A percentile compares a stretch with the other conserved stretches of the same genome.
These are phyloP conservation scores for Penicillium flavigenum DNA, from an alignment of 495 filamentous ascomycete species.

Conservation along the genomic window DNA sequence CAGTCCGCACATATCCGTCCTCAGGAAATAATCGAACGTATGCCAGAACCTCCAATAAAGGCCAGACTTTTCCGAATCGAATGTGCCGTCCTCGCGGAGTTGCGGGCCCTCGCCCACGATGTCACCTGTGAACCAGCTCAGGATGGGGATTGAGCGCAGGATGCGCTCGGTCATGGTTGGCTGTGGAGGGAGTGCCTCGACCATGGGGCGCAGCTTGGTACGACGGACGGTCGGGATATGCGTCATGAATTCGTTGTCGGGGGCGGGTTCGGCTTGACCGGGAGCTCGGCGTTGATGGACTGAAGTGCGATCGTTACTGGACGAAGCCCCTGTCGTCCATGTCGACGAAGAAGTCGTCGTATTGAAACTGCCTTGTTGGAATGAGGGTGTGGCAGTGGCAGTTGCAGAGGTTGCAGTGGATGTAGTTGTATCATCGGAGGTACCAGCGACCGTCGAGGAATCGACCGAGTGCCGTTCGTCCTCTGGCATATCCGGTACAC, in stretches of 20 bases:
- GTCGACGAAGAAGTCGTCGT: slow-evolving; percentile 6
- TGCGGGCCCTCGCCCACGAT: slow-evolving; percentile 79
- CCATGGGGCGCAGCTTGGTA: slow-evolving; percentile 48
- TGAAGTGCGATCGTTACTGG: slow-evolving; percentile 42
- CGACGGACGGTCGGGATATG: slow-evolving; percentile 53
- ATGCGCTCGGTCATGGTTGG: slow-evolving; percentile 59
- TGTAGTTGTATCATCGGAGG: slow-evolving; percentile 60
- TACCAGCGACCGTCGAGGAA: slow-evolving; percentile 32
- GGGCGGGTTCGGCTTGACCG: slow-evolving; percentile 30
- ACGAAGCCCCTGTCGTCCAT: slow-evolving; percentile 41
- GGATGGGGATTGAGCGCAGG: slow-evolving; percentile 59
- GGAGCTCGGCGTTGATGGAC: slow-evolving; percentile 34
- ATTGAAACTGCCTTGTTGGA: slow-evolving; percentile 31
- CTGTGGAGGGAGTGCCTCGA: slow-evolving; percentile 64
- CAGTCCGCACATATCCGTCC: slow-evolving; percentile 53
- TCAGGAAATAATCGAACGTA: slow-evolving; percentile 45
- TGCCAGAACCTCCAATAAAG: slow-evolving; percentile 71
- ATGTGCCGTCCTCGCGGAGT: slow-evolving; percentile 72
- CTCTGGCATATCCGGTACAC: slow-evolving; percentile 24
- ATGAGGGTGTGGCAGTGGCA: slow-evolving; percentile 19
- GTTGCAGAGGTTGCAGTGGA: slow-evolving; percentile 44
- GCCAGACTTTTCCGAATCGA: slow-evolving; percentile 72
- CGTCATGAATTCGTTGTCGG: slow-evolving; percentile 50
- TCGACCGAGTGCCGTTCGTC: slow-evolving; percentile 34
- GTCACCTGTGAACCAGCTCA: slow-evolving; percentile 71